Evolutionary conservation across 1,139 yeast species (phyloP), one percentile per base, ranked within the genome.

Genomic region (Kodamaea arcana): DNA sequence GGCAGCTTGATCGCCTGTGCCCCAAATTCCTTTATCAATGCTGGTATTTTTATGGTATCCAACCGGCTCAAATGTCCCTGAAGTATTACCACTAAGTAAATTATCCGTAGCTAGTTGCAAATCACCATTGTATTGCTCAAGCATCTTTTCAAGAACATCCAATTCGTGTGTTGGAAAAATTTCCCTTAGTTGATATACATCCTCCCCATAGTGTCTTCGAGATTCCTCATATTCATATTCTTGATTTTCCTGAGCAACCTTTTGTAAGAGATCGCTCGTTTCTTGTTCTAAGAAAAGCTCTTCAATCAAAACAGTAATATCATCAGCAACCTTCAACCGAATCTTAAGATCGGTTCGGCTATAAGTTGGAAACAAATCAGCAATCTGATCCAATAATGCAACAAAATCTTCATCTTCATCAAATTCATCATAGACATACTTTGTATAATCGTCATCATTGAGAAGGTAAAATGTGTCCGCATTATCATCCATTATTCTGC

Each of bases 281-380:
- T 48, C 50, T 39, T 51, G 36, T 37, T 48, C 49, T 31, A 42
- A 34, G 23, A 53, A 51, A 22, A 58, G 44, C 15, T 42, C 47
- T 22, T 54, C 61, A 14, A 56, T 41, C 16, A 58, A 44, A 21
- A 42, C 48, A 13, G 47, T 54, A 20, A 56, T 42, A 27, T 47
- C 44, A n/a, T 43, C 47, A 12, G 51, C 25, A 4, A 53, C 46
- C 34, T 50, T 44, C 31, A 55, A 35, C 32, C 58, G 44, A 6
- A 48, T 45, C 33, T 49, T 46, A 29, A 62, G 48, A 26, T 61
- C 65, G 15, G 57, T 48, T 16, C 60, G 50, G 9, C 56, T 42
- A 24, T 48, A 39, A 5, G 46, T 41, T 3, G 68, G 68, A 31
- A 62, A 62, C 28, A 60, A 39, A 25, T 59, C 63, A 14, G 56